Conservation (phyloP, 768 basidiomycete species). For the Tephrocybe sp. region DNA sequence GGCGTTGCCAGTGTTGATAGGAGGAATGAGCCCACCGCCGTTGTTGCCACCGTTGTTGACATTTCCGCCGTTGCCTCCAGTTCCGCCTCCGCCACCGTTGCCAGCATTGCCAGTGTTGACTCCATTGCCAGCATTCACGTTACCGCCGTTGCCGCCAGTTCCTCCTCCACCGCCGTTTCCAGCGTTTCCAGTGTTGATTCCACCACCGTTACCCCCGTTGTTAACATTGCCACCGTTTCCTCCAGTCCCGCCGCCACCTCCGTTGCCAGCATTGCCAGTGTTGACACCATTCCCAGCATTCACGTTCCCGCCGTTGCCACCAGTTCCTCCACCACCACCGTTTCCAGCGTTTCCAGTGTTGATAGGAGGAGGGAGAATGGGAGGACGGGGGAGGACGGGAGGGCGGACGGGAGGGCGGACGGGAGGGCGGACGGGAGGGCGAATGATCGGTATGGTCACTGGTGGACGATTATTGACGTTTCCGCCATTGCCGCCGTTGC, state of each 20-base stretch:
- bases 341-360: not conserved
- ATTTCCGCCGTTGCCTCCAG: not conserved
- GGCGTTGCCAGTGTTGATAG: constrained; percentile 2
- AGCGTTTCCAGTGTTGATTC: not conserved
- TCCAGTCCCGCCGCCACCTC: too few species aligned
- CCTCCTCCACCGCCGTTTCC: constrained; percentile 1
- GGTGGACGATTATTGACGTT: constrained; percentile 1
- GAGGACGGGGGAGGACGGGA: not conserved
- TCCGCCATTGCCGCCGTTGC: not conserved
- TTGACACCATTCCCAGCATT: too few species aligned
- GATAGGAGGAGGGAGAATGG: not conserved
- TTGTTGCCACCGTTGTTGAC: not conserved
- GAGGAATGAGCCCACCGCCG: not conserved
- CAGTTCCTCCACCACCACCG: not conserved
- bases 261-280: too few species aligned
- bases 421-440: not conserved
- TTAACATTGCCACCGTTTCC: constrained; percentile 1
- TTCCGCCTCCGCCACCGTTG: not conserved
- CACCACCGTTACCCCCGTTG: not conserved
- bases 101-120: not conserved
- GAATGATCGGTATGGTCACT: too few species aligned
- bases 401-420: not conserved
- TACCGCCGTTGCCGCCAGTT: not conserved
- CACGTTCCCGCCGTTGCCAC: too few species aligned
- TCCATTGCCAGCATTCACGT: not conserved